Evolutionary conservation across 139 green algal genomes (phyloP).

Genomic region (Auxenochlorella protothecoides): DNA sequence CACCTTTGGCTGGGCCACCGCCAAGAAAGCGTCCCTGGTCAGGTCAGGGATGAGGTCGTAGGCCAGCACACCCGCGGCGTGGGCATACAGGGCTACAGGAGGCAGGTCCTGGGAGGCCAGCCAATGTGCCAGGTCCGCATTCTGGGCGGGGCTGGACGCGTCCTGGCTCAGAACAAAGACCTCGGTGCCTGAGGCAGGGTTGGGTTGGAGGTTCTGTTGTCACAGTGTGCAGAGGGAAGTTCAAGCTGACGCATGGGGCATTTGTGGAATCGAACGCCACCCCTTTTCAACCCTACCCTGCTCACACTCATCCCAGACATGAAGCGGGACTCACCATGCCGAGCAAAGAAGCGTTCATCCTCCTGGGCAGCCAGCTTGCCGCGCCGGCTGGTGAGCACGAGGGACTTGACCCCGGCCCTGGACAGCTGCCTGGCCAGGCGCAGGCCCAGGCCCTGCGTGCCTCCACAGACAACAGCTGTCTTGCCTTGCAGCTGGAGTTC

Average conservation of each 20-base stretch:
- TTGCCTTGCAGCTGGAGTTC: background rate
- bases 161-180: slow-evolving; percentile 16
- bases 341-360: background rate
- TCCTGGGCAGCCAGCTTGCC: background rate
- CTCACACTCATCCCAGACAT: too few relatives aligned
- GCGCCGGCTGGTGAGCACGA: slow-evolving; percentile 17
- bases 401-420: background rate
- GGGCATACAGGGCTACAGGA: slow-evolving; percentile 15
- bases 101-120: slow-evolving; percentile 15
- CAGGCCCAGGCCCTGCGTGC: slow-evolving; percentile 23
- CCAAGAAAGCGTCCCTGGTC: background rate
- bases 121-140: slow-evolving; percentile 4
- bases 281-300: too few relatives aligned
- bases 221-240: too few relatives aligned
- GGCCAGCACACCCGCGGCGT: slow-evolving; percentile 23
- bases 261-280: too few relatives aligned
- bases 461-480: slow-evolving; percentile 18
- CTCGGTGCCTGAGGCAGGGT: background rate
- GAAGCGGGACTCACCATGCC: too few relatives aligned
- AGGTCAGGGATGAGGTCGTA: slow-evolving; percentile 21
- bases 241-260: too few relatives aligned
- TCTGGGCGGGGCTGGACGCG: background rate
- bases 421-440: slow-evolving; percentile 4
- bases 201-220: too few relatives aligned
- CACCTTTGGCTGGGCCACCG: slow-evolving; percentile 9